phyloP scores from a whole-genome alignment of 1,284 basidiomycete species.

The Coniophora puteana region DNA sequence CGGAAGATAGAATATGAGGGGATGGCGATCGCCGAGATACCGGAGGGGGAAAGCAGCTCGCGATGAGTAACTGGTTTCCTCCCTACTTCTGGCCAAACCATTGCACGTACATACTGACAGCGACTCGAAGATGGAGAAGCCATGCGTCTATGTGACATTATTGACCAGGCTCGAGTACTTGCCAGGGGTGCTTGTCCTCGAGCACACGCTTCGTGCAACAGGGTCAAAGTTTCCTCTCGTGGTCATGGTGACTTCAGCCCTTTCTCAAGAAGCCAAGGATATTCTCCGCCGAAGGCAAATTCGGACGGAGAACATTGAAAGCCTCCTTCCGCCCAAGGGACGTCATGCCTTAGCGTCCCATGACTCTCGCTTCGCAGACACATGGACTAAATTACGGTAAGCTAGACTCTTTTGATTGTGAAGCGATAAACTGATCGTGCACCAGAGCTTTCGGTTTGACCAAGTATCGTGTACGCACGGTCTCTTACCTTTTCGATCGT shows the following conservation, averaged over 20 bases:
- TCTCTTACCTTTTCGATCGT: neutral
- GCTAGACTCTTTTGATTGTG: conserved; percentile 12
- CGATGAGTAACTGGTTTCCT: neutral
- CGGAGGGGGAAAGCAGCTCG: neutral
- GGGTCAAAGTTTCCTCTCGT: conserved; percentile 76
- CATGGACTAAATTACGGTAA: conserved; percentile 89
- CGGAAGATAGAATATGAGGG: neutral
- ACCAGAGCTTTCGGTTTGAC: conserved; percentile 72
- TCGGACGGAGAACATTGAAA: conserved; percentile 53
- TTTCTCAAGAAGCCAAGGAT: conserved; percentile 52
- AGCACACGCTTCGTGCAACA: conserved; percentile 61
- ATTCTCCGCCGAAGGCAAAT: conserved; percentile 57
- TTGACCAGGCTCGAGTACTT: conserved; percentile 70
- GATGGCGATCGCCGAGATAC: conserved; percentile 1
- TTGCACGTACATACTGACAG: neutral
- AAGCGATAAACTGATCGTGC: neutral
- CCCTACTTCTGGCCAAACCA: neutral
- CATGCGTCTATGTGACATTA: conserved; percentile 58
- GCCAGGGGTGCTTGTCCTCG: conserved; percentile 70
- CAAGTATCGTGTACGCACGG: conserved; percentile 67
- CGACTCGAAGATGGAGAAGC: conserved; percentile 33
- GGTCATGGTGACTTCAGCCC: conserved; percentile 70
- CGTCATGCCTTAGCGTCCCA: conserved; percentile 44
- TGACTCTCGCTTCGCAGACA: conserved; percentile 75
- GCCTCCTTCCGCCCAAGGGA: conserved; percentile 53